Conservation (phyloP, 2,329 filamentous ascomycete species). For the Penicillium verrucosum region DNA sequence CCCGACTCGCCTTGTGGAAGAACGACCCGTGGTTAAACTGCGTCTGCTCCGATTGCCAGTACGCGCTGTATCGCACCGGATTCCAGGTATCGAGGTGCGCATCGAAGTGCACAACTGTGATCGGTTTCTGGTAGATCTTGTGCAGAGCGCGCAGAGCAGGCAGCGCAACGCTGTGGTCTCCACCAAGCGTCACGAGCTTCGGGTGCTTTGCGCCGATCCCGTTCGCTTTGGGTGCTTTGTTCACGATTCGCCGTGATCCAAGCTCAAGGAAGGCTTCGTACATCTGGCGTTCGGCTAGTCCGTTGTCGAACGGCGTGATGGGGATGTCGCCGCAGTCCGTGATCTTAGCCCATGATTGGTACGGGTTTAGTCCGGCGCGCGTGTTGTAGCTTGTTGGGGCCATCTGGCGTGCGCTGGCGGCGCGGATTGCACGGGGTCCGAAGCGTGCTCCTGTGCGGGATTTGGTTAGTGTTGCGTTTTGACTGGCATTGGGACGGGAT, state of each 20-base stretch:
- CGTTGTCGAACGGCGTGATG: conserved; percentile 81
- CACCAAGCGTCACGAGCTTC: conserved; percentile 67
- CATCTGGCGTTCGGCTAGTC: conserved; percentile 78
- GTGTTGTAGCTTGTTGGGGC: conserved; percentile 78
- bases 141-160: conserved; percentile 66
- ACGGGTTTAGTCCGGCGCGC: conserved; percentile 78
- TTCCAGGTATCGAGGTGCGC: conserved; percentile 84
- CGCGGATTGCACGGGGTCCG: conserved; percentile 81
- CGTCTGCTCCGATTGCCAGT: conserved; percentile 68
- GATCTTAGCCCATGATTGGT: conserved; percentile 71
- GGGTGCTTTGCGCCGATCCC: conserved; percentile 39
- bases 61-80: conserved; percentile 70
- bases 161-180: conserved; percentile 69
- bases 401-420: conserved; percentile 77
- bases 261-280: conserved; percentile 74
- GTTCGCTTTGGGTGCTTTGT: conserved; percentile 26
- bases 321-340: conserved; percentile 91
- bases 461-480: background rate
- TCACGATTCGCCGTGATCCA: conserved; percentile 45
- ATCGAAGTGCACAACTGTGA: conserved; percentile 74
- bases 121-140: conserved; percentile 58
- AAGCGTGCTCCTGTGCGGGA: conserved; percentile 63
- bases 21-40: conserved; percentile 86
- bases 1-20: conserved; percentile 83
- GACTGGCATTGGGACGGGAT: no score